Evolutionary conservation across 176 grass and related monocot genomes (phyloP), one percentile per base, ranked within the genome.

Genomic region (Rhynchospora tenuis): DNA sequence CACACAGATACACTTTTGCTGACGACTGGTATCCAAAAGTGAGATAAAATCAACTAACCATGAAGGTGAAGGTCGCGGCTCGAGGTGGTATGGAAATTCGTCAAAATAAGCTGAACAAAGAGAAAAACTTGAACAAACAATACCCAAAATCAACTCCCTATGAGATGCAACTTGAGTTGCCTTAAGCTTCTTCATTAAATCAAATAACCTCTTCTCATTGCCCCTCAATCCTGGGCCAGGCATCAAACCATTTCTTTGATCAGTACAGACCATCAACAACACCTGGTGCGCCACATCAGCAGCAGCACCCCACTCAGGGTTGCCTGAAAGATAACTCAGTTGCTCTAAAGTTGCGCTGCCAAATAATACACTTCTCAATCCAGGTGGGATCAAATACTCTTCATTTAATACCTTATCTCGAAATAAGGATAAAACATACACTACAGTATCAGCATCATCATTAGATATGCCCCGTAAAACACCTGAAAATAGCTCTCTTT

Each of bases 231-330:
- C 87, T 16, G 54, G 82, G 75, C 84, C 79, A 12, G 92, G 92
- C 92, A 98, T 98, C 62, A 98, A 86, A 29, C 95, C 95, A 87
- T 98, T 97, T 86, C 85, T 85, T 10, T 90, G 95, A 83, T 97
- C 89, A 44, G 95, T 94, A 62, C 95, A 97, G 78, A 92, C 95
- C 88, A 84, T 89, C 58, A 92, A 23, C 78, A 98, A 85, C 52
- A 98, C 90, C 86, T 93, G 87, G 88, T 98, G 87, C 29, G 92
- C 92, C 76, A 88, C 56, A 55, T 88, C 92, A 84, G 92, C 92
- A 75, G 83, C 85, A 81, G 42, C 63, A 33, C 92, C 89, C 28
- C 80, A 77, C 62, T 87, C 85, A 45, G 64, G 69, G 90, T 94
- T 97, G 76, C 94, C 87, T 1, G 94, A 97, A 29, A 97, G 91